phyloP scores from a whole-genome alignment of 805 yeast genomes.

The Blastobotrys chiropterorum region DNA sequence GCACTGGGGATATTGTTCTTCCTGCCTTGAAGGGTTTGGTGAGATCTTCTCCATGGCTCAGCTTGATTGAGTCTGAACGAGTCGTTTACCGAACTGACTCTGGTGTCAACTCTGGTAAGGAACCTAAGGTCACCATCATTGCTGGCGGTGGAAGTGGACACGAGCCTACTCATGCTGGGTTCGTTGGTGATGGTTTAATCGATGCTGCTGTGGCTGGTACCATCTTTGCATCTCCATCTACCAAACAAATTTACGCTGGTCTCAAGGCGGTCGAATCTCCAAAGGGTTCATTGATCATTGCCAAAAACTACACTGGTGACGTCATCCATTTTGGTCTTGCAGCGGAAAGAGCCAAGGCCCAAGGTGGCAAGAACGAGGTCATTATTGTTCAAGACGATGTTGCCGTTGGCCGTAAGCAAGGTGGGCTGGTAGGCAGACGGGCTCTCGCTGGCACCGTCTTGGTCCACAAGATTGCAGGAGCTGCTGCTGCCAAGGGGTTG shows the following conservation, averaged over 20 bases:
- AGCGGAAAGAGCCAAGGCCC: conserved; percentile 77
- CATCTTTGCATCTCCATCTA: conserved; percentile 92
- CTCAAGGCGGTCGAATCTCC: conserved; percentile 50
- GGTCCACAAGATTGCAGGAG: conserved; percentile 82
- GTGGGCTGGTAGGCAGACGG: conserved; percentile 89
- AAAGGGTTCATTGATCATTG: conserved; percentile 70
- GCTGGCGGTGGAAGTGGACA: conserved; percentile 97
- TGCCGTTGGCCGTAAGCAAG: conserved; percentile 85
- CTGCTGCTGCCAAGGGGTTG: conserved; percentile 42
- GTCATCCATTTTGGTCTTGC: conserved; percentile 88
- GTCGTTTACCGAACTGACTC: conserved; percentile 15
- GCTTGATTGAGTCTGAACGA: conserved; percentile 46
- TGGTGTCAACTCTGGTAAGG: conserved; percentile 23
- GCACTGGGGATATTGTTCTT: conserved; percentile 28
- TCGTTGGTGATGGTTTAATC: conserved; percentile 74
- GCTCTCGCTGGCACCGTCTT: conserved; percentile 89
- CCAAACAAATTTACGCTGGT: conserved; percentile 74
- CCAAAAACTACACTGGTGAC: conserved; percentile 93
- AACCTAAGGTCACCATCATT: conserved; percentile 49
- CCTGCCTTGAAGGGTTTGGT: conserved; percentile 48
- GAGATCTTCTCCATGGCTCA: conserved; percentile 48
- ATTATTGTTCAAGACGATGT: conserved; percentile 87
- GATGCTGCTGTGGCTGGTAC: conserved; percentile 89
- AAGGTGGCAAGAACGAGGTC: conserved; percentile 66
- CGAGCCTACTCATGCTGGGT: conserved; percentile 91